Percentiles rank a stretch among this genome's conserved stretches.
Evolutionary conservation across 176 grass and related monocot species (phyloP).

Genomic region (Oryza meridionalis): DNA sequence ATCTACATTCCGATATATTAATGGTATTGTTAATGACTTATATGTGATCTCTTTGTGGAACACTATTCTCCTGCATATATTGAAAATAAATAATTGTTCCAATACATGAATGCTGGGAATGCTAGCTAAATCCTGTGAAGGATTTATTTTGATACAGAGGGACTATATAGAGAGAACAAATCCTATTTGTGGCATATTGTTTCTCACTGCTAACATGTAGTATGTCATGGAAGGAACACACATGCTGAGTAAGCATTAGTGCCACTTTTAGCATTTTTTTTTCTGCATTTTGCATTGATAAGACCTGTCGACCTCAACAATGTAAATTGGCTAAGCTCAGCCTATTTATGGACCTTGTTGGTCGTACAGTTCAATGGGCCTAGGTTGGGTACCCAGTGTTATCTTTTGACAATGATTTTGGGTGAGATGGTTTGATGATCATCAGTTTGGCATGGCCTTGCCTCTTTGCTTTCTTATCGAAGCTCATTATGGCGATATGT

Average conservation of each 20-base stretch:
- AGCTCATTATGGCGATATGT: background rate
- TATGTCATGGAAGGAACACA: background rate
- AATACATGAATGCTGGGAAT: too few species aligned
- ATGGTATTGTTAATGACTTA: background rate
- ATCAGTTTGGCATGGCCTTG: conserved; percentile 1
- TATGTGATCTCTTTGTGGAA: background rate
- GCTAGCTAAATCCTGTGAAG: too few species aligned
- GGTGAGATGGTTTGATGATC: background rate
- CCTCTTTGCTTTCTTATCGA: background rate
- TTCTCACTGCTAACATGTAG: background rate
- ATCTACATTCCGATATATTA: background rate
- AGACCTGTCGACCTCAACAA: background rate
- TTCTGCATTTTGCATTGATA: background rate
- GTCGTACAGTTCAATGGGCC: background rate
- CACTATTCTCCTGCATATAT: too few species aligned
- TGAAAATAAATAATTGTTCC: too few species aligned
- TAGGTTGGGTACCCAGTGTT: background rate
- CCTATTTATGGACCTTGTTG: background rate
- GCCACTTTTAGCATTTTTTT: background rate
- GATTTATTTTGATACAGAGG: too few species aligned
- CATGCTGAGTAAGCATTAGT: background rate
- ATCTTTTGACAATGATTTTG: background rate
- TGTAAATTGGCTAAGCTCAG: background rate
- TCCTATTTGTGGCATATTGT: background rate
- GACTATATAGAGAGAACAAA: too few species aligned